These are phyloP conservation scores for Trametes punicea DNA, from an alignment of 768 basidiomycete genomes.

Conservation along the genomic window DNA sequence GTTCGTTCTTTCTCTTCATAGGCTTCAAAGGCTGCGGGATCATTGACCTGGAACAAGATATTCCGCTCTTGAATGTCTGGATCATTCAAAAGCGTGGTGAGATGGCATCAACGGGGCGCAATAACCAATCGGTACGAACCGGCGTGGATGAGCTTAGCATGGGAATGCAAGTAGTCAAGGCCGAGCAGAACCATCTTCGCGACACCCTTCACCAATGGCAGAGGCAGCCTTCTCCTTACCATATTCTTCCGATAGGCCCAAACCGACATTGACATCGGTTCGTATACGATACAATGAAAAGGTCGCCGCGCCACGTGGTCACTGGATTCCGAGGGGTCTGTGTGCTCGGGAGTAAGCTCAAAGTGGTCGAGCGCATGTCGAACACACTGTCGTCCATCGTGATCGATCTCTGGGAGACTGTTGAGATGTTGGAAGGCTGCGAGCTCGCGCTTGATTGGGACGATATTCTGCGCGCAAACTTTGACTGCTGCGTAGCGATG, in stretches of 20 bases:
- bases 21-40: background rate
- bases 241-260: background rate
- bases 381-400: background rate
- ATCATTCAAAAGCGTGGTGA: background rate
- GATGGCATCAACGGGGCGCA: background rate
- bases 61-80: slow-evolving; percentile 16
- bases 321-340: too few relatives aligned
- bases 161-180: slow-evolving; percentile 12
- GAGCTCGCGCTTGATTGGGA: background rate
- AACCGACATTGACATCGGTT: background rate
- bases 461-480: background rate
- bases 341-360: background rate
- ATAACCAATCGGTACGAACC: background rate
- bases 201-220: background rate
- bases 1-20: background rate
- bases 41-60: slow-evolving; percentile 5
- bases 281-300: slow-evolving; percentile 1
- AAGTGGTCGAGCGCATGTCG: slow-evolving; percentile 7
- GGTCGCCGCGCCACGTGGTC: background rate
- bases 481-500: slow-evolving; percentile 7
- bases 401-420: background rate
- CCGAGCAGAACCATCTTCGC: background rate
- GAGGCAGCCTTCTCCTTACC: background rate
- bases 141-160: slow-evolving; percentile 13
- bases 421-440: slow-evolving; percentile 3